Evolutionary conservation across 176 grass and related monocot genomes (phyloP).

Genomic region (Rhynchospora breviuscula): DNA sequence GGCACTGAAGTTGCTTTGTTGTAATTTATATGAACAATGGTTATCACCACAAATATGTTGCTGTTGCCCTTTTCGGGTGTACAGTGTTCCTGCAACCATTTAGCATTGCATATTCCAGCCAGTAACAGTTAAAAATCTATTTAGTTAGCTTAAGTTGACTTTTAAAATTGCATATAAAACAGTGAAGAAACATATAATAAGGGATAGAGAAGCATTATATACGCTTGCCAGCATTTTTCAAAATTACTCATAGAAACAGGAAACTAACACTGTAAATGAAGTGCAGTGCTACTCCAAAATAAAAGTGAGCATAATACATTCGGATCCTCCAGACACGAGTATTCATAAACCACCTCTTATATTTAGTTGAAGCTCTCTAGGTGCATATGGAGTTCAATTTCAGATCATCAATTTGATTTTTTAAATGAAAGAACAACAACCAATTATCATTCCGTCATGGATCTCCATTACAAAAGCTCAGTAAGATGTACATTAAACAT

Average conservation of each 20-base stretch:
- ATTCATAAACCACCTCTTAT: too few relatives aligned
- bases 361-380: too few relatives aligned
- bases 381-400: neutral
- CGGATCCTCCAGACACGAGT: neutral
- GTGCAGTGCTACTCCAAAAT: too few relatives aligned
- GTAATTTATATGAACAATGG: too few relatives aligned
- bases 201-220: neutral
- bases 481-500: neutral
- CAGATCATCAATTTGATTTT: neutral
- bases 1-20: neutral
- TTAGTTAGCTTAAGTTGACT: too few relatives aligned
- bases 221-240: neutral
- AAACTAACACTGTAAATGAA: too few relatives aligned
- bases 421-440: neutral
- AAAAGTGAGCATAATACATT: neutral
- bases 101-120: too few relatives aligned
- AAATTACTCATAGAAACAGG: neutral
- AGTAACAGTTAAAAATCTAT: too few relatives aligned
- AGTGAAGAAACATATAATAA: too few relatives aligned
- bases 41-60: too few relatives aligned
- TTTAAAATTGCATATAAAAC: neutral
- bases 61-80: too few relatives aligned
- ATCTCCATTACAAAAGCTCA: constrained; percentile 3
- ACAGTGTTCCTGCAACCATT: too few relatives aligned
- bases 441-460: neutral